Evolutionary conservation across 768 basidiomycete genomes (phyloP).

Genomic region (Amanita exitialis): DNA sequence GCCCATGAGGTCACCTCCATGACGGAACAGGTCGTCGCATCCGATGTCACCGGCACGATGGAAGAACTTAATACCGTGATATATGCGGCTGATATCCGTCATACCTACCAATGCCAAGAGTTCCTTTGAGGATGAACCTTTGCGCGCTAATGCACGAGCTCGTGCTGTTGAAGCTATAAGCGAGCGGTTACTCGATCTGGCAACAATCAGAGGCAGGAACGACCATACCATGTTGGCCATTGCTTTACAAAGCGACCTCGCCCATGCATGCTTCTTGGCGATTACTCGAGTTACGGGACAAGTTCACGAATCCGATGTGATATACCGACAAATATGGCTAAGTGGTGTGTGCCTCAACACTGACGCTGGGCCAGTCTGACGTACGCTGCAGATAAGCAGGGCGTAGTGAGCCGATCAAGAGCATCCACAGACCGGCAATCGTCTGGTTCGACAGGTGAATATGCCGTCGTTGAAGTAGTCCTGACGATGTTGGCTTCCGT

Average conservation of each 20-base stretch:
- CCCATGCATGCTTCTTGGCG: neutral
- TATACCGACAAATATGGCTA: neutral
- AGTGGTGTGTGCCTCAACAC: neutral
- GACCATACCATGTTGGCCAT: neutral
- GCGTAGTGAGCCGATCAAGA: neutral
- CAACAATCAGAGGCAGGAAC: neutral
- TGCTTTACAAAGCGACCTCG: conserved; percentile 1
- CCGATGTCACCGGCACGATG: neutral
- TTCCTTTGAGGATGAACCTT: neutral
- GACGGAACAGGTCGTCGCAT: neutral
- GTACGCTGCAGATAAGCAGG: neutral
- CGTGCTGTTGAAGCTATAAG: neutral
- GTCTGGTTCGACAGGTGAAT: neutral
- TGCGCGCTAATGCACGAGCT: neutral
- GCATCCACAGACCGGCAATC: neutral
- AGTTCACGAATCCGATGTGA: neutral
- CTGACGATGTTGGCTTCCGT: neutral
- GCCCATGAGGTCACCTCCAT: conserved; percentile 1
- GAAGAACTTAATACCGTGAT: neutral
- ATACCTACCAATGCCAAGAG: neutral
- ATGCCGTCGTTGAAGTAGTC: neutral
- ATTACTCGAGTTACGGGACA: neutral
- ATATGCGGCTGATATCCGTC: neutral
- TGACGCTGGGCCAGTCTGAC: neutral
- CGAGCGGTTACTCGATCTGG: neutral